Base-by-base conservation (phyloP, 768 basidiomycete genomes). In the Mycena epipterygia region DNA sequence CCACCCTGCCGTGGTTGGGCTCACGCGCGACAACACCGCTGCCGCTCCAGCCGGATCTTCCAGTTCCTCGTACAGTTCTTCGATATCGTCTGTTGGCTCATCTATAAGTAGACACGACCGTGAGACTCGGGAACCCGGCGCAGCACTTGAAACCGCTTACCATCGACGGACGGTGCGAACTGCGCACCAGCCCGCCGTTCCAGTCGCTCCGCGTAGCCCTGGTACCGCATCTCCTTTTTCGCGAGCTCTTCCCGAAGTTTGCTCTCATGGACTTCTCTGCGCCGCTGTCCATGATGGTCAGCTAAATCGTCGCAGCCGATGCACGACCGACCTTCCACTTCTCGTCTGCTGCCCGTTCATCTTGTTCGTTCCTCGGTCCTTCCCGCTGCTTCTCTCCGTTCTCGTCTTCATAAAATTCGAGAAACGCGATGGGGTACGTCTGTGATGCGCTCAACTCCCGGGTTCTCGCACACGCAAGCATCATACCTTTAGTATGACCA, bases 351-450 rank as follows among this genome's bases (percentile, higher is more conserved):
- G 77, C 80, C 25, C 78, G 80, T 79, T 98, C 95, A 63, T 96
- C 96, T 48, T 83, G 88, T 74, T 90, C 90, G 66, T 87, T 88
- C 78, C 91, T 81, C 3, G 95, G 93, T 5, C 93, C 89, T 63
- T 88, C 84, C n/a, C 81, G 81, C 69, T 77, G 70, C 77, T 85
- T 87, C 70, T 81, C 76, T 29, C 92, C 89, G 70, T 87, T 78
- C 62, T 82, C 80, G 25, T 83, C 85, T 68, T 87, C 83, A 8
- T 84, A 73, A 65, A 89, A 90, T 78, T 96, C 93, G n/a, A 96
- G 79, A 79, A 88, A 98, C 0, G 91, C 96, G 44, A 97, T 74
- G 1, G 95, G 92, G 76, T 91, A 92, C 13, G 85, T 81, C 92
- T 94, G 42, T 27, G 48, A 29, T 21, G 11, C 12, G 16, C n/a